Evolutionary conservation across 441 rosid species (phyloP).

Genomic region (Dalechampia spathulata): DNA sequence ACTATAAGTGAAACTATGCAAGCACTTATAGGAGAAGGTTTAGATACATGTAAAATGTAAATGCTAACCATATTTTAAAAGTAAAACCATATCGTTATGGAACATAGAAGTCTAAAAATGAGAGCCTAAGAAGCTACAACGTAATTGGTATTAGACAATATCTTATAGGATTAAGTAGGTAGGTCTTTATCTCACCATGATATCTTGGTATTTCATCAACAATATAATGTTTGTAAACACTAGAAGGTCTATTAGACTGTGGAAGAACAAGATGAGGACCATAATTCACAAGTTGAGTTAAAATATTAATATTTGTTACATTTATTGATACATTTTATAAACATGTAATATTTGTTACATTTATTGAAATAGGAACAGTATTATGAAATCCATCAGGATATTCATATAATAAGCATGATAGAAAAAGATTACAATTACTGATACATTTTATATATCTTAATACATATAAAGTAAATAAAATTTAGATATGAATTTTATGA

Average conservation of each 20-base stretch:
- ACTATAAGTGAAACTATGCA: too few species aligned
- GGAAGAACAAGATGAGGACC: slow-evolving; percentile 66
- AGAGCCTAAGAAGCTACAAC: not conserved
- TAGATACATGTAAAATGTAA: not conserved
- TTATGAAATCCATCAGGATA: too few species aligned
- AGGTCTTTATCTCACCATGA: slow-evolving; percentile 93
- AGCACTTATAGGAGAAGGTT: too few species aligned
- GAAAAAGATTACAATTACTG: too few species aligned
- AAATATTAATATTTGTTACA: slow-evolving; percentile 39
- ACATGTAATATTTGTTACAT: too few species aligned
- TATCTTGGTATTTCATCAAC: slow-evolving; percentile 81
- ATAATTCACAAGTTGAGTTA: slow-evolving; percentile 52
- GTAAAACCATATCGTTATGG: not conserved
- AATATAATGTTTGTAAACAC: slow-evolving; percentile 50
- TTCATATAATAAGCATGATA: too few species aligned
- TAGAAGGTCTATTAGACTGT: slow-evolving; percentile 62
- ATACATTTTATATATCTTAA: too few species aligned
- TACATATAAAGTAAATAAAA: too few species aligned
- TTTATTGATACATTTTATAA: too few species aligned
- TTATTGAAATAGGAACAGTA: too few species aligned
- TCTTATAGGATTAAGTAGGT: slow-evolving; percentile 95
- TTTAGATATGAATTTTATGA: too few species aligned
- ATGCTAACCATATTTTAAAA: too few species aligned
- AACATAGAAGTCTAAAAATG: not conserved
- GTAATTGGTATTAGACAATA: slow-evolving; percentile 3